A percentile compares a stretch with the other conserved stretches of the same genome.
phyloP scores from a whole-genome alignment of 306 rosid genomes.

The Calophaca sinica region DNA sequence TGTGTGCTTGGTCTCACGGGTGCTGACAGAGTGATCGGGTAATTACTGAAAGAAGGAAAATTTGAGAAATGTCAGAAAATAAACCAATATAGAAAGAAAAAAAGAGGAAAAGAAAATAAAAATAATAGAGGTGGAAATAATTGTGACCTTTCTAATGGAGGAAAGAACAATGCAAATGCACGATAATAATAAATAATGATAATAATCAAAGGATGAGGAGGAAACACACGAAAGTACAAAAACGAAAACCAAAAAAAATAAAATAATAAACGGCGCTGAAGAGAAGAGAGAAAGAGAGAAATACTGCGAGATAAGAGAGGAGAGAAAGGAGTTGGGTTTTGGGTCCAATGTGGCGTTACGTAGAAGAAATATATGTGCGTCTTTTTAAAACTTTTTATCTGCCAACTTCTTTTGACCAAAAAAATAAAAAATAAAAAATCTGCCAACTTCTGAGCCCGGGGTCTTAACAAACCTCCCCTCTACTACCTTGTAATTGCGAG shows the following conservation, averaged over 20 bases:
- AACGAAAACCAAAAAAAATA: background rate
- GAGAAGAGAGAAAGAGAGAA: background rate
- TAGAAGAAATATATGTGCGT: too few relatives aligned
- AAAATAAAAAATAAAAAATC: too few relatives aligned
- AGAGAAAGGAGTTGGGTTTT: background rate
- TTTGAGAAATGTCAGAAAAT: background rate
- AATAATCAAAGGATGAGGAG: background rate
- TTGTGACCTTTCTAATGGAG: conserved; percentile 36
- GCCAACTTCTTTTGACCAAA: too few relatives aligned
- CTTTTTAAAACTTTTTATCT: too few relatives aligned
- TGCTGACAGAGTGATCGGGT: conserved; percentile 37
- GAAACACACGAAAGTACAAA: background rate
- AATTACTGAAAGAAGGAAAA: conserved; percentile 12
- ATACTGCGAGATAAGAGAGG: background rate
- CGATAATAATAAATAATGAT: background rate
- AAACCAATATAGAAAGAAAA: background rate
- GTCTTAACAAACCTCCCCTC: too few relatives aligned
- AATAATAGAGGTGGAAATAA: conserved; percentile 17
- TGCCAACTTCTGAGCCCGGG: too few relatives aligned
- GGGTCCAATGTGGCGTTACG: conserved; percentile 14
- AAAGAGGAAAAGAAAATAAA: background rate
- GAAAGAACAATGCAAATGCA: background rate
- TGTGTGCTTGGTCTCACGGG: conserved; percentile 25
- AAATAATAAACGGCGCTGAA: background rate
- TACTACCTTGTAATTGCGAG: too few relatives aligned